These are phyloP conservation scores for Lyophyllum atratum DNA, from an alignment of 768 basidiomycete species.

Conservation along the genomic window DNA sequence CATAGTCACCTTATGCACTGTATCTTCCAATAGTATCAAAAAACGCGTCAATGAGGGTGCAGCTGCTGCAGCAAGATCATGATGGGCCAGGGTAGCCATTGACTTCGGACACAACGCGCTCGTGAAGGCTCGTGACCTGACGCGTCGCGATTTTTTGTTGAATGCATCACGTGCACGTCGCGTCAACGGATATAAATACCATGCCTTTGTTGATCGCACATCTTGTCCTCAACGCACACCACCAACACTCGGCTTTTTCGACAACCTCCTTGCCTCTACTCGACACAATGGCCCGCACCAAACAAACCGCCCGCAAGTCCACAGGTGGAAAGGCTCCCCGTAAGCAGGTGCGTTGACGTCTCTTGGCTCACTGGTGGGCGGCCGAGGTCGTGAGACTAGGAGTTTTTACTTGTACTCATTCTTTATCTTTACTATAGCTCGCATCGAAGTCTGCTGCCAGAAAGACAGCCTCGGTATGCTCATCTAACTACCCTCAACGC, in stretches of 20 bases:
- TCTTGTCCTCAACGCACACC: slow-evolving; percentile 13
- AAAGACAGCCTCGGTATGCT: slow-evolving; percentile 13
- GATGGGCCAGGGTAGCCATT: too few relatives aligned
- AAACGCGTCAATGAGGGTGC: too few relatives aligned
- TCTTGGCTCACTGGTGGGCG: not conserved
- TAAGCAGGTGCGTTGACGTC: slow-evolving; percentile 12
- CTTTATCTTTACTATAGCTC: slow-evolving; percentile 9
- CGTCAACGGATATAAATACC: slow-evolving; percentile 10
- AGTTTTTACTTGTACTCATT: too few relatives aligned
- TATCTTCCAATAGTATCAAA: too few relatives aligned
- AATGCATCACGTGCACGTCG: slow-evolving; percentile 13
- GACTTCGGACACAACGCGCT: too few relatives aligned
- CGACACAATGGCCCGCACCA: slow-evolving; percentile 17
- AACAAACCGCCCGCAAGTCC: slow-evolving; percentile 21
- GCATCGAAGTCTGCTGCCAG: slow-evolving; percentile 18
- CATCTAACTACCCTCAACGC: not conserved
- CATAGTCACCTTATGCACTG: not conserved
- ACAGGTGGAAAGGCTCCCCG: slow-evolving; percentile 21
- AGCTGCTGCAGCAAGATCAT: too few relatives aligned
- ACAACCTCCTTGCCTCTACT: not conserved
- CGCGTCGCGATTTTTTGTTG: slow-evolving; percentile 7
- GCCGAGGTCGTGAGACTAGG: too few relatives aligned
- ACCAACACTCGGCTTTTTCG: not conserved
- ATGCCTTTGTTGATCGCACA: not conserved
- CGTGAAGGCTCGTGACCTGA: too few relatives aligned